phyloP scores from a whole-genome alignment of 371 early-diverging fungal species.

The Mucor plumbeus region DNA sequence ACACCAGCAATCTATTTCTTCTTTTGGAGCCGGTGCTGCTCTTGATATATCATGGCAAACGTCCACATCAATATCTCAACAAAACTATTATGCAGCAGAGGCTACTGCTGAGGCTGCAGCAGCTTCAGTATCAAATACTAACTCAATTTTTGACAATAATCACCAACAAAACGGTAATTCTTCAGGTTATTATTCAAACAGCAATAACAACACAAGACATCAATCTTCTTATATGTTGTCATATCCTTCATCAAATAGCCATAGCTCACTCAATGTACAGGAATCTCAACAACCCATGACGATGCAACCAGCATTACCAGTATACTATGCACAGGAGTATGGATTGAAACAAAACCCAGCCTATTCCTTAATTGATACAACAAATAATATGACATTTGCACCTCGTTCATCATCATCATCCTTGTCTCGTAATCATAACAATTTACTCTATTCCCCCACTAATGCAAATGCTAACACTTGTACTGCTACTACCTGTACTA shows the following conservation, averaged over 20 bases:
- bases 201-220: constrained; percentile 2
- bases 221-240: neutral
- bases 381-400: constrained; percentile 18
- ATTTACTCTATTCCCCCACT: constrained; percentile 8
- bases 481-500: neutral
- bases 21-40: constrained; percentile 10
- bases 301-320: constrained; percentile 25
- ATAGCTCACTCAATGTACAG: neutral
- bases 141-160: neutral
- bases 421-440: constrained; percentile 1
- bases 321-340: constrained; percentile 27
- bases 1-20: constrained; percentile 18
- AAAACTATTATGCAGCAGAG: constrained; percentile 5
- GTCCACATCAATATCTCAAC: neutral
- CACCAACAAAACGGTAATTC: neutral
- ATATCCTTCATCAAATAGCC: constrained; percentile 5
- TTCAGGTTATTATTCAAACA: neutral
- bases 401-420: neutral
- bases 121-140: neutral
- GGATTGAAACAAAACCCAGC: constrained; percentile 24
- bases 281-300: constrained; percentile 25
- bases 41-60: constrained; percentile 26
- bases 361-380: constrained; percentile 21
- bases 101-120: neutral
- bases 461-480: neutral